phyloP scores from a whole-genome alignment of 2,329 filamentous ascomycete species.

The Magnaporthiopsis incrustans region DNA sequence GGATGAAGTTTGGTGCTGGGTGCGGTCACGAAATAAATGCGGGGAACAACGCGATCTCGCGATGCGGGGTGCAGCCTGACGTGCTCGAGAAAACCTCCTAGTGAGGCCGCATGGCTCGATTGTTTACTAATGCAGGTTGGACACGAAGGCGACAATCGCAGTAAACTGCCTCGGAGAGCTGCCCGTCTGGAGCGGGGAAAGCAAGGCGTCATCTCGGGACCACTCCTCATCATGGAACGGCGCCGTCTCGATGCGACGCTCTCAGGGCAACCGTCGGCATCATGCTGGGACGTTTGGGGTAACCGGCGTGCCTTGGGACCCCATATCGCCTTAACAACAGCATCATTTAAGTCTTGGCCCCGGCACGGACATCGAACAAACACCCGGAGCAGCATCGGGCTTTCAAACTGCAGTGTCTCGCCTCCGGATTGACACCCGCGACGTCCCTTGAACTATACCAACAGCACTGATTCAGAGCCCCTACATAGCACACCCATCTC shows the following conservation, averaged over 20 bases:
- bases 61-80: neutral
- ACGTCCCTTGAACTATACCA: neutral
- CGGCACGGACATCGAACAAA: neutral
- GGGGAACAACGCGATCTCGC: neutral
- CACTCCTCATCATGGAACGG: neutral
- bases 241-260: too few species aligned
- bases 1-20: neutral
- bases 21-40: neutral
- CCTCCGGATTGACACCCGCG: too few species aligned
- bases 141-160: too few species aligned
- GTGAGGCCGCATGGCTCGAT: neutral
- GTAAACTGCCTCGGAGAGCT: too few species aligned
- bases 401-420: too few species aligned
- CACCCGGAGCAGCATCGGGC: neutral
- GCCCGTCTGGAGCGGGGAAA: too few species aligned
- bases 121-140: neutral
- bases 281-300: neutral
- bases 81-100: neutral
- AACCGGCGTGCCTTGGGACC: too few species aligned
- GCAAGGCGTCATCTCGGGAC: neutral
- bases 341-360: neutral
- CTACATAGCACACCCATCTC: neutral
- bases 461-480: neutral
- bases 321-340: neutral
- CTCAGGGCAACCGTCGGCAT: neutral